Evolutionary conservation across 2,329 filamentous ascomycete species (phyloP).

Genomic region (Penicillium sp.): DNA sequence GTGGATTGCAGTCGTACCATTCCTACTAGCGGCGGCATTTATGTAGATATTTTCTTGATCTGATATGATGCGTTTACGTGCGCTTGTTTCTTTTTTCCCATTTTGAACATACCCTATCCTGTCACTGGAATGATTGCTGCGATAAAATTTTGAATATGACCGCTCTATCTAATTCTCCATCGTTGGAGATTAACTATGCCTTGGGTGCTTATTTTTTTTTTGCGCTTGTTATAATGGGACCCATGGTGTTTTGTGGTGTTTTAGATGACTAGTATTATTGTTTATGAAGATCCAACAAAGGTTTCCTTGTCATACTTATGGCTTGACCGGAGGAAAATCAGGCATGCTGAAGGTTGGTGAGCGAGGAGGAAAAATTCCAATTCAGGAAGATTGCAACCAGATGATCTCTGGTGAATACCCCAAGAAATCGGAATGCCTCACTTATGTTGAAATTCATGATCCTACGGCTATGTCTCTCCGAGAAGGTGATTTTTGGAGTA

Average conservation of each 20-base stretch:
- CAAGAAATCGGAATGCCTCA: no score
- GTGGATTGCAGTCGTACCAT: constrained; percentile 33
- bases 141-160: constrained; percentile 1
- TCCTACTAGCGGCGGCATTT: constrained; percentile 34
- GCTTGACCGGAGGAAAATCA: neutral
- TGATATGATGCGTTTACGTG: neutral
- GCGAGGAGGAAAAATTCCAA: no score
- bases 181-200: neutral
- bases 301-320: neutral
- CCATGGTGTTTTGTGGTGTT: neutral
- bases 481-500: no score
- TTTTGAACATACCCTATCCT: constrained; percentile 4
- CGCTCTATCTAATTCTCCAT: neutral
- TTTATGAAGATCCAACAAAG: neutral
- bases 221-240: neutral
- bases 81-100: neutral
- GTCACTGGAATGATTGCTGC: constrained; percentile 3
- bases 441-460: no score
- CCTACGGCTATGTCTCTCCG: no score
- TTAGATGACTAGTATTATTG: neutral
- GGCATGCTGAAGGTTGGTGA: neutral
- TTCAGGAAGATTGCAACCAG: no score
- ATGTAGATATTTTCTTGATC: neutral
- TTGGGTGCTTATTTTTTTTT: neutral
- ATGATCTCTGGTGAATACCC: no score